Evolutionary conservation across 257 asterid genomes (phyloP), one percentile per base, ranked within the genome.

Genomic region (Ajuga chamaepitys): DNA sequence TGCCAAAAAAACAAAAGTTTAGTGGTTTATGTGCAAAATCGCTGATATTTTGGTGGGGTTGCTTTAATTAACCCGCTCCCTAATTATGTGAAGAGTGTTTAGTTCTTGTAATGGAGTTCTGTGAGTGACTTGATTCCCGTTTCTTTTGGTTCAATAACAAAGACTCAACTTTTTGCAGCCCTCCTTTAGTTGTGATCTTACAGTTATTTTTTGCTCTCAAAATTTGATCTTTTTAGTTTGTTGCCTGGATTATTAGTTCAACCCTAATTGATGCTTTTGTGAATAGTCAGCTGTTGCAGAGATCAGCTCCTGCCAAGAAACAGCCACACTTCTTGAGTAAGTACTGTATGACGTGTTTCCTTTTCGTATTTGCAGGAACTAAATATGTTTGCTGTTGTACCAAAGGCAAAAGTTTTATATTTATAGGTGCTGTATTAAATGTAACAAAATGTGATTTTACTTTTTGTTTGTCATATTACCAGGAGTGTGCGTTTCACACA

Each of bases 401-500:
- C 17, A 8, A 42, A 44, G 45, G 45, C 12, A n/a, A 38, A 12
- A 12, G 2, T 40, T 40, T 12, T 3, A 2, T 40, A 38, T 14
- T 26, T 6, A 4, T 55, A 28, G 58, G 50, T 67, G 18, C 44
- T 67, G 58, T 30, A 52, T 38, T 5, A 10, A 48, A 57, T 48
- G 48, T 14, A 7, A 74, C 24, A 20, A 66, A 30, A 51, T 51
- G 7, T 62, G 65, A 25, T 50, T 66, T 52, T n/a, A 25, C 38
- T 54, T 58, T 71, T 73, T 60, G 35, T 79, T 71, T 63, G 9
- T 71, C 28, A 35, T 66, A 59, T 73, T 77, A 64, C 46, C 83
- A 94, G 99, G 90, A 90, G 88, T 60, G 97, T 88, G 62, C 95
- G 91, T 62, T 94, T 94, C 70, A 90, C 95, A 4, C 99, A 94